Conservation (phyloP, 768 basidiomycete species). For the Infundibulicybe gibba region DNA sequence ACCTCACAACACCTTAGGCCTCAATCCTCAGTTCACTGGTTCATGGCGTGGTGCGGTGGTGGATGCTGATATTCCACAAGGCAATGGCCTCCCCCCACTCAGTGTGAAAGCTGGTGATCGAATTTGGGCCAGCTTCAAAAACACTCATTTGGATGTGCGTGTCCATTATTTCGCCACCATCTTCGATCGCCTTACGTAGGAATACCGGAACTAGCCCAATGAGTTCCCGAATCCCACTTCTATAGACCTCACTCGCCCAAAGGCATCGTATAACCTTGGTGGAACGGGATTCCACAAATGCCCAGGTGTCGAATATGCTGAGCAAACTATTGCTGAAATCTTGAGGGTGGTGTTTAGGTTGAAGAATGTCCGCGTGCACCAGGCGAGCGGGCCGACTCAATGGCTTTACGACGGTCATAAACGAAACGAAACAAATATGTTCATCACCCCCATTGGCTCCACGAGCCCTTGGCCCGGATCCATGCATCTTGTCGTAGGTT, state of each 20-base stretch:
- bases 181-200: not conserved
- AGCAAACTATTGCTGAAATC: constrained; percentile 38
- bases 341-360: constrained; percentile 42
- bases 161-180: not conserved
- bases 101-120: constrained; percentile 26
- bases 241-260: constrained; percentile 36
- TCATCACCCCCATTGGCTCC: constrained; percentile 27
- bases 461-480: constrained; percentile 33
- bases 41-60: constrained; percentile 28
- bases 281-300: constrained; percentile 40
- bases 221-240: constrained; percentile 38
- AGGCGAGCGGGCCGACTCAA: constrained; percentile 37
- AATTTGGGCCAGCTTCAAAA: constrained; percentile 27
- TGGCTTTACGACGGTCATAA: constrained; percentile 22
- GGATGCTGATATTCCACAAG: constrained; percentile 24
- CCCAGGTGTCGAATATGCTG: constrained; percentile 29
- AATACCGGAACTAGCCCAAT: constrained; percentile 21
- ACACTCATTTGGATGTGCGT: constrained; percentile 26
- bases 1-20: constrained; percentile 13
- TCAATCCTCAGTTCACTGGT: constrained; percentile 34
- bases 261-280: constrained; percentile 20
- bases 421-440: constrained; percentile 31
- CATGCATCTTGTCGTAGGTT: constrained; percentile 28
- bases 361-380: constrained; percentile 43
- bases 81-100: constrained; percentile 16